Percentiles rank a stretch among this genome's conserved stretches.
Conservation (phyloP, 2,329 filamentous ascomycete genomes). For the Aspergillus neoniger region DNA sequence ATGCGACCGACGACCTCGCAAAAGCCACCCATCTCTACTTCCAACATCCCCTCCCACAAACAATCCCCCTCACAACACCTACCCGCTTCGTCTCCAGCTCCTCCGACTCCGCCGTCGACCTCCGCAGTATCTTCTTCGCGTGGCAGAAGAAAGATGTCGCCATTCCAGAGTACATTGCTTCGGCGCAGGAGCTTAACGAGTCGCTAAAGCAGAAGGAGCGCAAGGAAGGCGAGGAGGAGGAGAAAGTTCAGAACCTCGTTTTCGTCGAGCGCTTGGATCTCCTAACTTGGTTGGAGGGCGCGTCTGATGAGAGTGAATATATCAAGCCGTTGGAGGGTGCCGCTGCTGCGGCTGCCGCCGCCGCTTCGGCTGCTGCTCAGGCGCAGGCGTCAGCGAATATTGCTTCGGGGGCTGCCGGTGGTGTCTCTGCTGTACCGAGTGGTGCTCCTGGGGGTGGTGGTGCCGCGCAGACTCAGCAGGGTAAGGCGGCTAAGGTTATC, state of each 20-base stretch:
- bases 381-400: conserved; percentile 52
- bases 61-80: conserved; percentile 68
- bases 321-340: conserved; percentile 79
- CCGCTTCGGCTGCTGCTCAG: conserved; percentile 41
- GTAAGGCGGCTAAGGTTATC: conserved; percentile 65
- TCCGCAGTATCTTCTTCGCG: conserved; percentile 94
- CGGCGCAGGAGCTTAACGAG: conserved; percentile 77
- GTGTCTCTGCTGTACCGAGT: conserved; percentile 42
- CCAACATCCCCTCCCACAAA: conserved; percentile 59
- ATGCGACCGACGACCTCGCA: conserved; percentile 64
- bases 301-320: conserved; percentile 86
- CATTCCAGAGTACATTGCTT: conserved; percentile 87
- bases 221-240: conserved; percentile 37
- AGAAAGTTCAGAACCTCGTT: conserved; percentile 79
- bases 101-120: conserved; percentile 68
- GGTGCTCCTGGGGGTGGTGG: conserved; percentile 44
- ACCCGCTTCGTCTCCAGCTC: conserved; percentile 87
- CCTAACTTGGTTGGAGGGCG: conserved; percentile 89
- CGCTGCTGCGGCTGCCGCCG: conserved; percentile 41
- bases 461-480: conserved; percentile 29
- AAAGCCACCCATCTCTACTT: conserved; percentile 80
- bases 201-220: conserved; percentile 57
- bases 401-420: conserved; percentile 52
- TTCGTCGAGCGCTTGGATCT: conserved; percentile 92
- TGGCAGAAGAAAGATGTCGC: conserved; percentile 91